Conservation (phyloP, 768 basidiomycete species). For the Russula sp. region DNA sequence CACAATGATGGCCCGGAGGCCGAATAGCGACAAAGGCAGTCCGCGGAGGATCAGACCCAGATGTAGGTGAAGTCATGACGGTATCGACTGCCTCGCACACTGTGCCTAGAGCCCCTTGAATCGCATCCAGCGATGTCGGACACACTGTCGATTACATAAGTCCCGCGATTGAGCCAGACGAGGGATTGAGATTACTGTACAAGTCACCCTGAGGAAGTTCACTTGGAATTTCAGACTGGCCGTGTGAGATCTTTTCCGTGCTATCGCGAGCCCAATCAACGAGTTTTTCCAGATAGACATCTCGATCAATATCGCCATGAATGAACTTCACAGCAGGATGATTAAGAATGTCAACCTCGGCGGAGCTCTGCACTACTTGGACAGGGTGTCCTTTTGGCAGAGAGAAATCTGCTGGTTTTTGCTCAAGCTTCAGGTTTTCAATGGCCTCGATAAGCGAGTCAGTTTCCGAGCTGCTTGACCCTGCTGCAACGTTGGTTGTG, state of each 20-base stretch:
- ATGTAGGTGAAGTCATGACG: constrained; percentile 34
- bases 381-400: constrained; percentile 30
- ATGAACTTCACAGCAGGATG: constrained; percentile 65
- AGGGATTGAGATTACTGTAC: constrained; percentile 51
- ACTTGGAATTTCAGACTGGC: constrained; percentile 70
- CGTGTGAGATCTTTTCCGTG: constrained; percentile 51
- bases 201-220: constrained; percentile 72
- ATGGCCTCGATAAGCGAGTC: constrained; percentile 21
- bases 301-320: constrained; percentile 63
- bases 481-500: neutral
- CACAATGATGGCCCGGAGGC: constrained; percentile 94
- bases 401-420: neutral
- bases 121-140: constrained; percentile 64
- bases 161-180: neutral
- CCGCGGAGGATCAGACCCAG: constrained; percentile 3
- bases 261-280: constrained; percentile 55
- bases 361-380: constrained; percentile 46
- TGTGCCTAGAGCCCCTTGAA: constrained; percentile 76
- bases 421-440: constrained; percentile 35
- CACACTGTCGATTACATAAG: constrained; percentile 50
- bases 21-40: constrained; percentile 78
- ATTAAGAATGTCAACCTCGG: constrained; percentile 49
- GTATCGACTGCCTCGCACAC: constrained; percentile 85
- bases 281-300: constrained; percentile 62
- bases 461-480: neutral